phyloP scores from a whole-genome alignment of 208 protist species.

The Leishmania braziliensis region DNA sequence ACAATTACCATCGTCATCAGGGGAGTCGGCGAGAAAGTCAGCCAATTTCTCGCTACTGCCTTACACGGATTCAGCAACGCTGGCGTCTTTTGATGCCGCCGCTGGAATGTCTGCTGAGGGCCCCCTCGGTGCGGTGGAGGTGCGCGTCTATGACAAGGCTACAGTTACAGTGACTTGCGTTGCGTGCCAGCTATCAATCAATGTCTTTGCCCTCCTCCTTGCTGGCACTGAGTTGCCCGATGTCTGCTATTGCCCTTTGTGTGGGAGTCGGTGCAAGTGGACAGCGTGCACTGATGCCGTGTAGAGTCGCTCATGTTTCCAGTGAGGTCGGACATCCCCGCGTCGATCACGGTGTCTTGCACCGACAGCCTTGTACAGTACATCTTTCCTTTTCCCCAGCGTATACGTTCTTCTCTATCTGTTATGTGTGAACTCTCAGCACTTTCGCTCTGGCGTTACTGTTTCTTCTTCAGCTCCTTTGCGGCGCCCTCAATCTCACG shows the following conservation, averaged over 20 bases:
- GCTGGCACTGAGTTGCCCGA: not conserved
- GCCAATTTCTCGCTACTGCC: not conserved
- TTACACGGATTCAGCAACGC: not conserved
- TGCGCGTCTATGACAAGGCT: not conserved
- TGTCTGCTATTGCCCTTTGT: constrained; percentile 18
- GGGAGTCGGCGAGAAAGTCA: not conserved
- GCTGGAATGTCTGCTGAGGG: not conserved
- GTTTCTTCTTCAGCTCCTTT: not conserved
- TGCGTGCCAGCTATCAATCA: constrained; percentile 12
- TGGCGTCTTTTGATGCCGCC: not conserved
- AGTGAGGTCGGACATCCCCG: not conserved
- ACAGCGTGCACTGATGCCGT: not conserved
- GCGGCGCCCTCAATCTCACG: not conserved
- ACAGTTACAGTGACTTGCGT: constrained; percentile 19
- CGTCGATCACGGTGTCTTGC: not conserved
- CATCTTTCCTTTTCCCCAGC: not conserved
- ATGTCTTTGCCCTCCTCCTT: constrained; percentile 13
- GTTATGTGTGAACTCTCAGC: not conserved
- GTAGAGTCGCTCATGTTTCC: not conserved
- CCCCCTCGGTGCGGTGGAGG: not conserved
- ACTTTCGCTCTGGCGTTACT: not conserved
- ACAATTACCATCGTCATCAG: not conserved
- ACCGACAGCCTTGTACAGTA: not conserved
- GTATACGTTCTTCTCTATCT: not conserved
- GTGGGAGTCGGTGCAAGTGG: constrained; percentile 7